Conservation (phyloP, 2,329 filamentous ascomycete species). For the Penicillium palitans region DNA sequence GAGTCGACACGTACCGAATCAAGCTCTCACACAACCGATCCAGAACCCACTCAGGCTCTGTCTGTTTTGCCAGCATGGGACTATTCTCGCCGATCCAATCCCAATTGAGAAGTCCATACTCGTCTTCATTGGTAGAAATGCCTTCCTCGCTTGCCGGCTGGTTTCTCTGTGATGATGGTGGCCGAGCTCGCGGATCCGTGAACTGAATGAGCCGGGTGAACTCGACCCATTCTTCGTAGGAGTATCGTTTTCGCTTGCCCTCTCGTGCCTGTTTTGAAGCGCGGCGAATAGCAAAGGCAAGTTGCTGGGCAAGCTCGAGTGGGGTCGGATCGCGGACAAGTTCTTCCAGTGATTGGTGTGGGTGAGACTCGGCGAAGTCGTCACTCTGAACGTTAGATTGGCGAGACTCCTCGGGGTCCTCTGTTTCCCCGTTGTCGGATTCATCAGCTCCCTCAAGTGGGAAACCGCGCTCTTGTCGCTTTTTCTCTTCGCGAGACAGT, state of each 20-base stretch:
- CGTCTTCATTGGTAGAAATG: conserved; percentile 48
- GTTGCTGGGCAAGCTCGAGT: conserved; percentile 58
- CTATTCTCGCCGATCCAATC: conserved; percentile 71
- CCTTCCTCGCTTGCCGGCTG: conserved; percentile 8
- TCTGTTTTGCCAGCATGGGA: conserved; percentile 63
- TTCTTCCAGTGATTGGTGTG: conserved; percentile 43
- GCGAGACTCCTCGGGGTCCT: neutral
- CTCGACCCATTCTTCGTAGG: conserved; percentile 83
- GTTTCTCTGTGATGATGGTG: neutral
- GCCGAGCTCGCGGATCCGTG: conserved; percentile 37
- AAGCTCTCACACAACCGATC: conserved; percentile 66
- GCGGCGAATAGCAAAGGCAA: conserved; percentile 69
- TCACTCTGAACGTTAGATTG: neutral
- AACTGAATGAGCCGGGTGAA: conserved; percentile 73
- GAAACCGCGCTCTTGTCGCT: conserved; percentile 52
- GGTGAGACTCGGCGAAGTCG: conserved; percentile 4
- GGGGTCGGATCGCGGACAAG: conserved; percentile 51
- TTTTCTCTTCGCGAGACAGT: conserved; percentile 42
- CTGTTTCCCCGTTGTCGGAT: conserved; percentile 11
- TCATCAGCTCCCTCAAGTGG: conserved; percentile 39
- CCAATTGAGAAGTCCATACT: conserved; percentile 65
- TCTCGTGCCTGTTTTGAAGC: conserved; percentile 64
- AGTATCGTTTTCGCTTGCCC: conserved; percentile 64
- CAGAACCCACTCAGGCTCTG: conserved; percentile 67
- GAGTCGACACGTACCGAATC: conserved; percentile 44